A percentile compares a stretch with the other conserved stretches of the same genome.
Conservation (phyloP, 2,329 filamentous ascomycete genomes). For the Capronia coronata region DNA sequence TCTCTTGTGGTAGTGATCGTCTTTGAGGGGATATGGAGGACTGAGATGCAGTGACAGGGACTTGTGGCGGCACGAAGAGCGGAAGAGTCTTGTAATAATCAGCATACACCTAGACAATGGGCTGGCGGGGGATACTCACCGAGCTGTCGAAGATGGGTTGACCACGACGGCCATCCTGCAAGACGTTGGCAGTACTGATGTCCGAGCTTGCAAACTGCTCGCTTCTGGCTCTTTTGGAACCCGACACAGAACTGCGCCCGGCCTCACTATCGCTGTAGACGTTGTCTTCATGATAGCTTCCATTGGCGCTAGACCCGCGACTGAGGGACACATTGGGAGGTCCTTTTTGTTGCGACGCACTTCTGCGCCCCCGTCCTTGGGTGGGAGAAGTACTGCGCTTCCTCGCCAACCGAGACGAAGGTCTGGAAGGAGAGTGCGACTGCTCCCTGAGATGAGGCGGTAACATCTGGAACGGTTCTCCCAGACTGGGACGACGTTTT, state of each 20-base stretch:
- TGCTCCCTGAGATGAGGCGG: constrained; percentile 52
- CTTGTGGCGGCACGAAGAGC: constrained; percentile 87
- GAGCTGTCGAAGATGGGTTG: constrained; percentile 93
- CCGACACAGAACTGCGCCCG: constrained; percentile 63
- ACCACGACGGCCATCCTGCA: constrained; percentile 92
- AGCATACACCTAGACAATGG: constrained; percentile 21
- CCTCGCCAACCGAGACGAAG: constrained; percentile 63
- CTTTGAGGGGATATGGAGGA: constrained; percentile 93
- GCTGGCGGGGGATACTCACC: constrained; percentile 54
- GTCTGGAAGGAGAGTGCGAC: constrained; percentile 58
- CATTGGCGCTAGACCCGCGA: constrained; percentile 55
- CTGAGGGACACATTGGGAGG: constrained; percentile 60
- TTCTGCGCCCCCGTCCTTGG: constrained; percentile 63
- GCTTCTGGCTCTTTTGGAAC: constrained; percentile 66
- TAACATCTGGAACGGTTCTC: constrained; percentile 59
- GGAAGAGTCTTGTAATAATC: constrained; percentile 68
- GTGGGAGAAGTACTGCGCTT: constrained; percentile 74
- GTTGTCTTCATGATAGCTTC: constrained; percentile 62
- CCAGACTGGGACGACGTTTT: constrained; percentile 52
- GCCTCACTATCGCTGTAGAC: constrained; percentile 85
- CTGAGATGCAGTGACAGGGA: constrained; percentile 89
- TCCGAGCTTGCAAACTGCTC: constrained; percentile 91
- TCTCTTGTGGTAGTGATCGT: constrained; percentile 67
- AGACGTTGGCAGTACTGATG: constrained; percentile 96
- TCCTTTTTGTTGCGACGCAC: constrained; percentile 68